phyloP scores from a whole-genome alignment of 495 filamentous ascomycete species.

The Elaphomyces granulatus region DNA sequence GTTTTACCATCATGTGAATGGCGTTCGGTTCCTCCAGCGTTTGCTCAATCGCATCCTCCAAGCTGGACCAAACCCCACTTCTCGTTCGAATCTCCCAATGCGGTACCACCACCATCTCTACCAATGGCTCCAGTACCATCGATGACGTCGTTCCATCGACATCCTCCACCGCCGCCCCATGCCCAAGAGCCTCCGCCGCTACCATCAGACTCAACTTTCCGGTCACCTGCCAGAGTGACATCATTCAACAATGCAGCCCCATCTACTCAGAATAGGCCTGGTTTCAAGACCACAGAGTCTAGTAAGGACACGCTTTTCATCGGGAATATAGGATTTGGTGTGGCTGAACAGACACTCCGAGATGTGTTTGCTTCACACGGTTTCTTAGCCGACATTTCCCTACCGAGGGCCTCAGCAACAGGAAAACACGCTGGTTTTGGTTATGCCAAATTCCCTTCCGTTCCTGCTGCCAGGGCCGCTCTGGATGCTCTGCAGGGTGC shows the following conservation, averaged over 20 bases:
- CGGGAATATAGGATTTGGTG: constrained; percentile 80
- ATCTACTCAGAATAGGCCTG: not conserved
- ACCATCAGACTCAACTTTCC: constrained; percentile 3
- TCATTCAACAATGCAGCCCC: not conserved
- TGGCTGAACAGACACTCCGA: constrained; percentile 53
- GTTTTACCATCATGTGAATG: no score
- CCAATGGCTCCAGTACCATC: constrained; percentile 1
- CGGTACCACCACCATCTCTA: constrained; percentile 3
- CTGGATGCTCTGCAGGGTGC: constrained; percentile 60
- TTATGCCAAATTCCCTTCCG: constrained; percentile 64
- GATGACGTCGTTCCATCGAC: constrained; percentile 1
- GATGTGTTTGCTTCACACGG: constrained; percentile 64
- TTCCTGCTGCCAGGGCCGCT: constrained; percentile 65
- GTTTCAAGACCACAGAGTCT: not conserved
- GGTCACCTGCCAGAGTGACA: not conserved
- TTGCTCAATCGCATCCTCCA: not conserved
- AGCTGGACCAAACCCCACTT: no score
- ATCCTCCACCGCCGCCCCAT: not conserved
- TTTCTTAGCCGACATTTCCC: constrained; percentile 55
- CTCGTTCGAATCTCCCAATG: constrained; percentile 8
- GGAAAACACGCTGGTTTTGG: constrained; percentile 85
- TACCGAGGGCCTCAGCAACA: constrained; percentile 72
- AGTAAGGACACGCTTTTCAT: constrained; percentile 62
- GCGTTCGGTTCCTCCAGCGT: constrained; percentile 3
- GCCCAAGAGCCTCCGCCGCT: constrained; percentile 1